Evolutionary conservation across 106 monocot genomes (phyloP).

Genomic region (Iris macrosiphon): DNA sequence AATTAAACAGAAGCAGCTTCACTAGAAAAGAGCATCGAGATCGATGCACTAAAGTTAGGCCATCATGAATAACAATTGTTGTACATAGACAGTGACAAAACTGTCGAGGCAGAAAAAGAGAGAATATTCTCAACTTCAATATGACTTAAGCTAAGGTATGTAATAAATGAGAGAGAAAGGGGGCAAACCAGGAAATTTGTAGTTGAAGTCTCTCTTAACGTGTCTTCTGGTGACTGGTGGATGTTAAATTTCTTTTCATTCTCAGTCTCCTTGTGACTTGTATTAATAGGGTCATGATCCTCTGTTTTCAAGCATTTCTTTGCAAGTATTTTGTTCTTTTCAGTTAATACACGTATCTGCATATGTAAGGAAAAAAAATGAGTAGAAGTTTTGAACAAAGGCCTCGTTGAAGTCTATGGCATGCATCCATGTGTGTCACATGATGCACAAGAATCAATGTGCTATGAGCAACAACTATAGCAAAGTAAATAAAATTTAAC

Average conservation of each 20-base stretch:
- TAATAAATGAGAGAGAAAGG: not conserved
- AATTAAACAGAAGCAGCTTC: too few relatives aligned
- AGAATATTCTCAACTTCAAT: not conserved
- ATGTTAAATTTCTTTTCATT: not conserved
- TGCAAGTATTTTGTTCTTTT: constrained; percentile 46
- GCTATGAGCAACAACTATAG: too few relatives aligned
- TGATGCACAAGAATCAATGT: too few relatives aligned
- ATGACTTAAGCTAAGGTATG: not conserved
- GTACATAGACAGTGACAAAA: too few relatives aligned
- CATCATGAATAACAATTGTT: too few relatives aligned
- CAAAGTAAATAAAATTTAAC: too few relatives aligned
- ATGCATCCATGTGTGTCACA: not conserved
- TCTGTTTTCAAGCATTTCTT: constrained; percentile 24
- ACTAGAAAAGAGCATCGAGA: too few relatives aligned
- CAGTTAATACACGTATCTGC: constrained; percentile 42
- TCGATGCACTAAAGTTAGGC: too few relatives aligned
- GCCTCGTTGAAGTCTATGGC: not conserved
- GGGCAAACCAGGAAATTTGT: constrained; percentile 18
- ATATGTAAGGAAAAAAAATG: not conserved
- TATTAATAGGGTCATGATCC: not conserved
- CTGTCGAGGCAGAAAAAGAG: not conserved
- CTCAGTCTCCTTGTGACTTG: constrained; percentile 7
- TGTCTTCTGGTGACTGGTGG: constrained; percentile 17
- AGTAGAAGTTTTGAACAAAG: not conserved
- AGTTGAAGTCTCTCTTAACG: constrained; percentile 11